Evolutionary conservation across 805 yeast species (phyloP).

Genomic region (Saccharomycopsis malanga): DNA sequence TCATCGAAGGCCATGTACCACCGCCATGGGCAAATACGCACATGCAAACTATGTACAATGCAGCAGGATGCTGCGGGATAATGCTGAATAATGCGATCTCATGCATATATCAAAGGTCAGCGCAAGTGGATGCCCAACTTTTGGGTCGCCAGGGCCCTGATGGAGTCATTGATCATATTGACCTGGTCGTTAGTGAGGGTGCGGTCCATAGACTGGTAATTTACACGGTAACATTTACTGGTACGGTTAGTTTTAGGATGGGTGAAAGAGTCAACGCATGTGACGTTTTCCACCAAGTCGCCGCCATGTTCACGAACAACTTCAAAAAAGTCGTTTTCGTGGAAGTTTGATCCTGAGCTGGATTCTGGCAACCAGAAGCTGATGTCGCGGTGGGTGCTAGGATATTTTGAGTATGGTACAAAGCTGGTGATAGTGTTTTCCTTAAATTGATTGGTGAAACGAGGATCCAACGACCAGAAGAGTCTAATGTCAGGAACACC

Average conservation of each 20-base stretch:
- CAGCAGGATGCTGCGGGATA: no score
- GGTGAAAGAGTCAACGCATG: conserved; percentile 68
- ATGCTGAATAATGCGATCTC: no score
- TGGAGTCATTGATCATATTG: conserved; percentile 60
- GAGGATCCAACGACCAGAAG: conserved; percentile 80
- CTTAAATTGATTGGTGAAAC: conserved; percentile 69
- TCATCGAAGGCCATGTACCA: no score
- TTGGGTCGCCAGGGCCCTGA: conserved; percentile 49
- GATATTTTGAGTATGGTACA: conserved; percentile 85
- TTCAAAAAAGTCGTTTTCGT: conserved; percentile 92
- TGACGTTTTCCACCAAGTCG: conserved; percentile 82
- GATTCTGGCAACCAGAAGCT: conserved; percentile 78
- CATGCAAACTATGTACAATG: no score
- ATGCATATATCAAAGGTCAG: conserved; percentile 22
- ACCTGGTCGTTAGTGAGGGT: conserved; percentile 81
- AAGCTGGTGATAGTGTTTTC: conserved; percentile 62
- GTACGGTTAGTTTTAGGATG: conserved; percentile 75
- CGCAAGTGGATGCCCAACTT: conserved; percentile 54
- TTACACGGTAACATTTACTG: conserved; percentile 83
- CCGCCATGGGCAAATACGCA: no score
- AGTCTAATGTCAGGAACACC: conserved; percentile 93
- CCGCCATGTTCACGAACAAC: conserved; percentile 65
- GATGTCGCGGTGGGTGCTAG: conserved; percentile 78
- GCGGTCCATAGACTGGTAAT: conserved; percentile 94
- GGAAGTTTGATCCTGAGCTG: conserved; percentile 41